These are phyloP conservation scores for Nicotiana rustica DNA, from an alignment of 305 asterid genomes.

Conservation along the genomic window DNA sequence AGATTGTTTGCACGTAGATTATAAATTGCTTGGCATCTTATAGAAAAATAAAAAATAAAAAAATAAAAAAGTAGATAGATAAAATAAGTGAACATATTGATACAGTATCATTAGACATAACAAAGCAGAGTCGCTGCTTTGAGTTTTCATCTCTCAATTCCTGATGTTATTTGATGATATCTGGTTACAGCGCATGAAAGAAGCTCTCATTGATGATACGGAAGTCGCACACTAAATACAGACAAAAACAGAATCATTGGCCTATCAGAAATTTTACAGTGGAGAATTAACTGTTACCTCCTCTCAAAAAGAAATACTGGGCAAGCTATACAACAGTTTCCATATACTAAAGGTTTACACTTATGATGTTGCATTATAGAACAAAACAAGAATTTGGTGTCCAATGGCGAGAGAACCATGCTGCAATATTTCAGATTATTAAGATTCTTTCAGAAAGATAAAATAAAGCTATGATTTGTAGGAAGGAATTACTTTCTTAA, in stretches of 20 bases:
- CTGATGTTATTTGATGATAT: background rate
- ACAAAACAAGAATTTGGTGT: slow-evolving; percentile 1
- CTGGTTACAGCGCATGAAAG: background rate
- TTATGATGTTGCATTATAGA: slow-evolving; percentile 14
- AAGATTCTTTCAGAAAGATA: slow-evolving; percentile 1
- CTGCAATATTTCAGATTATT: background rate
- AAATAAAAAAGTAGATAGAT: background rate
- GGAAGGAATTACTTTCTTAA: background rate
- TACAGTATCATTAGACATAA: background rate
- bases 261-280: slow-evolving; percentile 2
- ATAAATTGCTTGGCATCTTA: background rate
- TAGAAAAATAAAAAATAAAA: background rate
- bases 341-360: slow-evolving; percentile 6
- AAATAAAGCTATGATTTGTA: background rate
- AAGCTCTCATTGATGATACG: background rate
- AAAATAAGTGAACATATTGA: background rate
- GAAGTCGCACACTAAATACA: background rate
- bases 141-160: slow-evolving; percentile 29
- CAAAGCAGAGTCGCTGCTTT: slow-evolving; percentile 20
- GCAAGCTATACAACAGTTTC: background rate
- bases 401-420: background rate
- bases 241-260: background rate
- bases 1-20: background rate
- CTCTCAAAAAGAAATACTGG: background rate
- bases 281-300: background rate